Evolutionary conservation across 2,329 filamentous ascomycete genomes (phyloP).

Genomic region (Thelonectria olida): DNA sequence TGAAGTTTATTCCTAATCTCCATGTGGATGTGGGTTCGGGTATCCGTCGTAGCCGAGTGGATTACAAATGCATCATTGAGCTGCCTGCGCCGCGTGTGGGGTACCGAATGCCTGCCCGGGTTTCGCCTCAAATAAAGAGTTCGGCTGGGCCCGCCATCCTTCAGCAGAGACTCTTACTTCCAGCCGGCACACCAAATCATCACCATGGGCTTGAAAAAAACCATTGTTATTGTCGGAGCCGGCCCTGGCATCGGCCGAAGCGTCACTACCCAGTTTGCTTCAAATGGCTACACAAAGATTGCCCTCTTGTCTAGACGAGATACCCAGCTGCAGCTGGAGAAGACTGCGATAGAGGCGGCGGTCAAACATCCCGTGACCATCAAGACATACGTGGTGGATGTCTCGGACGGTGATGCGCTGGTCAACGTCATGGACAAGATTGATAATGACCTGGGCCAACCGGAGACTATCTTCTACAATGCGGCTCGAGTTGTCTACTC

Average conservation of each 20-base stretch:
- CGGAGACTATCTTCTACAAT: background rate
- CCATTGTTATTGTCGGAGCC: background rate
- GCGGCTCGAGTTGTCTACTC: background rate
- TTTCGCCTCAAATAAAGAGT: too few species aligned
- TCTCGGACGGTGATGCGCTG: background rate
- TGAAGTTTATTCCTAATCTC: too few species aligned
- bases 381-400: background rate
- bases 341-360: background rate
- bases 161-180: too few species aligned
- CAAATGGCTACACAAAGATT: background rate
- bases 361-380: background rate
- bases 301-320: background rate
- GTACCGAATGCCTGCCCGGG: too few species aligned
- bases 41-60: too few species aligned
- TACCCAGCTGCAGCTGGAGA: background rate
- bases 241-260: background rate
- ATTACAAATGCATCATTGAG: too few species aligned
- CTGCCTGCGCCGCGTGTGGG: too few species aligned
- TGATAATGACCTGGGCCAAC: background rate
- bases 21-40: too few species aligned
- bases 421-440: background rate
- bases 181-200: background rate
- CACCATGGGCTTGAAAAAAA: background rate
- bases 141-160: too few species aligned
- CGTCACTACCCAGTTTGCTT: background rate